These are phyloP conservation scores for Osmozyma mogii DNA, from an alignment of 805 yeast species.

Conservation along the genomic window DNA sequence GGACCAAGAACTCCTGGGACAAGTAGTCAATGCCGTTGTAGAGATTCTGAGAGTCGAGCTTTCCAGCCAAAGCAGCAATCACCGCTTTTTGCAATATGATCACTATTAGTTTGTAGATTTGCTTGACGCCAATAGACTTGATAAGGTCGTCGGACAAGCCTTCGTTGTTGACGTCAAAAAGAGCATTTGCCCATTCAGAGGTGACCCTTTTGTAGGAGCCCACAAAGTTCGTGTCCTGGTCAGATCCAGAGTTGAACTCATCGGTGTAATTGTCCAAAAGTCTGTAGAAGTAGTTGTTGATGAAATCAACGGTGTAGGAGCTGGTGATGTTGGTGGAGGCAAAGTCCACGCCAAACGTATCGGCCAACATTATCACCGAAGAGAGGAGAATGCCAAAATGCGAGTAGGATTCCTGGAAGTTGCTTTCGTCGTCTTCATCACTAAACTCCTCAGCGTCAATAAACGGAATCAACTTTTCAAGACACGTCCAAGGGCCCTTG, in stretches of 20 bases:
- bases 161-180: slow-evolving; percentile 57
- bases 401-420: neutral
- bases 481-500: slow-evolving; percentile 14
- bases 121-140: slow-evolving; percentile 55
- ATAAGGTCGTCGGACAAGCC: slow-evolving; percentile 83
- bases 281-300: slow-evolving; percentile 25
- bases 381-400: neutral
- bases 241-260: too few relatives aligned
- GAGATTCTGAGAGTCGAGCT: slow-evolving; percentile 52
- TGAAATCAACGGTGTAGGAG: slow-evolving; percentile 27
- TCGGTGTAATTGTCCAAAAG: slow-evolving; percentile 24
- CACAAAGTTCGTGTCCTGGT: slow-evolving; percentile 62
- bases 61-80: slow-evolving; percentile 46
- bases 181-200: slow-evolving; percentile 74
- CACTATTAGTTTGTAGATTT: slow-evolving; percentile 64
- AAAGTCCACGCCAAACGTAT: slow-evolving; percentile 20
- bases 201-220: slow-evolving; percentile 50
- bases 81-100: slow-evolving; percentile 67
- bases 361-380: slow-evolving; percentile 19
- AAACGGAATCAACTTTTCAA: slow-evolving; percentile 15
- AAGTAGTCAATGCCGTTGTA: slow-evolving; percentile 82
- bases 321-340: slow-evolving; percentile 15
- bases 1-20: slow-evolving; percentile 66
- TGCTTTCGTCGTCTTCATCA: slow-evolving; percentile 9
- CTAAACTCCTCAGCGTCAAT: slow-evolving; percentile 11